Percentiles rank a stretch among this genome's conserved stretches.
Conservation (phyloP, 2,329 filamentous ascomycete genomes). For the Stenocarpella maydis region DNA sequence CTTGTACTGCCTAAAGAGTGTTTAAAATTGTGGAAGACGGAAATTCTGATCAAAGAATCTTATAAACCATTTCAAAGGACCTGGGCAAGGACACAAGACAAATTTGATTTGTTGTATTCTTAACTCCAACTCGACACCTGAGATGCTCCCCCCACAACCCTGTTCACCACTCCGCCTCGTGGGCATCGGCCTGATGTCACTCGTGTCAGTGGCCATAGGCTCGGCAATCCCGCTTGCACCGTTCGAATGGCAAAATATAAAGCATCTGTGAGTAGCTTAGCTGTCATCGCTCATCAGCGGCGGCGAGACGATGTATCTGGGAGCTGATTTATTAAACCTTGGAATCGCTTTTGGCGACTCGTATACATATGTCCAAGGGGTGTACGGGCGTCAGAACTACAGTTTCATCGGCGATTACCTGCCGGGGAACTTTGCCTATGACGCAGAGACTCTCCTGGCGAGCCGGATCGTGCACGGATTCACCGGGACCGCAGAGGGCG, state of each 20-base stretch:
- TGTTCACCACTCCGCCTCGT: not conserved
- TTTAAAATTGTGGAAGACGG: not conserved
- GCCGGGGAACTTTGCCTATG: slow-evolving; percentile 52
- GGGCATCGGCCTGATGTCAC: not conserved
- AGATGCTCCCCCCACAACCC: not conserved
- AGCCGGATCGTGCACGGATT: slow-evolving; percentile 58
- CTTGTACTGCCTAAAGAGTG: not conserved
- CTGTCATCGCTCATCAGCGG: not conserved
- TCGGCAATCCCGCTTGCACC: not conserved
- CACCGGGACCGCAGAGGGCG: slow-evolving; percentile 58
- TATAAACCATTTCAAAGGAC: not conserved
- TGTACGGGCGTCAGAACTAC: slow-evolving; percentile 57
- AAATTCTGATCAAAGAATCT: no score
- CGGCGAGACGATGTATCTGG: not conserved
- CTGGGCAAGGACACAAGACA: not conserved
- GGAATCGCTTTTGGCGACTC: slow-evolving; percentile 59
- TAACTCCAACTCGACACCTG: no score
- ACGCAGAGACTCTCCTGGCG: slow-evolving; percentile 51
- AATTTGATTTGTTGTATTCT: no score
- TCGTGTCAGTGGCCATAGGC: not conserved
- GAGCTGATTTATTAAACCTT: not conserved
- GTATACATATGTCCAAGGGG: slow-evolving; percentile 63
- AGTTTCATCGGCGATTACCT: slow-evolving; percentile 63
- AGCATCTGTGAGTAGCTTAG: slow-evolving; percentile 38
- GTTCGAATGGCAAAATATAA: slow-evolving; percentile 39